These are phyloP conservation scores for Myriosclerotinia curreyana DNA, from an alignment of 2,329 filamentous ascomycete genomes.

Conservation along the genomic window DNA sequence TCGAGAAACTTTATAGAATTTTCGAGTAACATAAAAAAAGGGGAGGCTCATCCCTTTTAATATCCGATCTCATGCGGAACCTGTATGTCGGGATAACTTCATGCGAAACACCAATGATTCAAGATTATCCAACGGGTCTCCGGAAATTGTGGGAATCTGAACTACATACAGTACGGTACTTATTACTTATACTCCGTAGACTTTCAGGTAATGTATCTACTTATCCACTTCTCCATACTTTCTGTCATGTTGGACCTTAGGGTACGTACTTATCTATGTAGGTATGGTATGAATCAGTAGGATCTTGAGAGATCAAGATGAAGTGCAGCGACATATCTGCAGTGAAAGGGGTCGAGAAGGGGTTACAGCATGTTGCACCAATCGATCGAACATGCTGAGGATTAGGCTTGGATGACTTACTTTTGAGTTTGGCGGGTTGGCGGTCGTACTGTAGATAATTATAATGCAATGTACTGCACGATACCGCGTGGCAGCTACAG, in stretches of 20 bases:
- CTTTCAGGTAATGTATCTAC: too few species aligned
- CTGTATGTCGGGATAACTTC: not conserved
- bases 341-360: constrained; percentile 1
- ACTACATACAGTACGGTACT: too few species aligned
- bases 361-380: not conserved
- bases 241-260: not conserved
- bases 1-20: not conserved
- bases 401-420: too few species aligned
- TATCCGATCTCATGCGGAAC: not conserved
- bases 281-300: not conserved
- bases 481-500: constrained; percentile 7
- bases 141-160: not conserved
- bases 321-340: constrained; percentile 4
- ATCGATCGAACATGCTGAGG: too few species aligned
- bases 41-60: not conserved
- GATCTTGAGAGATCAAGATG: not conserved
- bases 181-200: too few species aligned
- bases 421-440: too few species aligned
- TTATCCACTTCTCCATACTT: constrained; percentile 7
- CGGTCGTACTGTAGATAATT: constrained; percentile 1
- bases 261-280: not conserved
- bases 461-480: too few species aligned
- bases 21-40: not conserved
- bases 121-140: not conserved
- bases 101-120: not conserved